Conservation (phyloP, 2,329 filamentous ascomycete species). For the Emmonsia crescens region DNA sequence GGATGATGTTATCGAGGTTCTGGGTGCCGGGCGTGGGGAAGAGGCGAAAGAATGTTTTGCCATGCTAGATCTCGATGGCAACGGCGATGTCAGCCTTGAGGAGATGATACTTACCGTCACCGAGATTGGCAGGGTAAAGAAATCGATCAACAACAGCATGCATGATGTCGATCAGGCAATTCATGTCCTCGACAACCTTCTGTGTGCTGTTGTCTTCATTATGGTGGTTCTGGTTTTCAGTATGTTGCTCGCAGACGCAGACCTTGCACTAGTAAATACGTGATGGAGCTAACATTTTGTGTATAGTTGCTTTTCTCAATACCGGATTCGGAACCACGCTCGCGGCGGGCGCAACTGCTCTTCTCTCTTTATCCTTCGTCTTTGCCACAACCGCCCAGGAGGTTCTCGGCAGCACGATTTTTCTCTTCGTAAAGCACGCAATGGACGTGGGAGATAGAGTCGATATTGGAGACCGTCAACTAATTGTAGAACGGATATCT, state of each 20-base stretch:
- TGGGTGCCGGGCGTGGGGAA: slow-evolving; percentile 59
- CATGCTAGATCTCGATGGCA: slow-evolving; percentile 72
- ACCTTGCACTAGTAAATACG: slow-evolving; percentile 15
- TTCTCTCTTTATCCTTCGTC: slow-evolving; percentile 93
- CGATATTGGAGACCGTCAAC: slow-evolving; percentile 57
- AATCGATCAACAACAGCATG: slow-evolving; percentile 85
- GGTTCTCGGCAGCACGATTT: slow-evolving; percentile 95
- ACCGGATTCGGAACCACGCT: slow-evolving; percentile 74
- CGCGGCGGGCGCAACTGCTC: slow-evolving; percentile 78
- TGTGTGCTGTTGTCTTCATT: slow-evolving; percentile 70
- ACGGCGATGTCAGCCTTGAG: slow-evolving; percentile 88
- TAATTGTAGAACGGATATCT: slow-evolving; percentile 87
- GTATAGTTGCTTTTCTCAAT: slow-evolving; percentile 70
- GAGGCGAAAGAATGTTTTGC: slow-evolving; percentile 81
- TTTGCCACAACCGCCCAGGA: slow-evolving; percentile 89
- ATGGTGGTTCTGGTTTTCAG: slow-evolving; percentile 74
- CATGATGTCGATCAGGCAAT: slow-evolving; percentile 95
- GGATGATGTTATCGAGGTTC: slow-evolving; percentile 79
- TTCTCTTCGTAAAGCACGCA: slow-evolving; percentile 96
- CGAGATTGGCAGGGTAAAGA: slow-evolving; percentile 74
- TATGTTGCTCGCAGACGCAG: slow-evolving; percentile 31
- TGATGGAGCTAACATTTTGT: slow-evolving; percentile 15
- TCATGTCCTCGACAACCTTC: slow-evolving; percentile 74
- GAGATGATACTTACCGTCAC: slow-evolving; percentile 87
- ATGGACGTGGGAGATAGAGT: slow-evolving; percentile 94